Percentiles rank a stretch among this genome's conserved stretches.
These are phyloP conservation scores for Vaccinium macrocarpon DNA, from an alignment of 148 eudicot species.

Conservation along the genomic window DNA sequence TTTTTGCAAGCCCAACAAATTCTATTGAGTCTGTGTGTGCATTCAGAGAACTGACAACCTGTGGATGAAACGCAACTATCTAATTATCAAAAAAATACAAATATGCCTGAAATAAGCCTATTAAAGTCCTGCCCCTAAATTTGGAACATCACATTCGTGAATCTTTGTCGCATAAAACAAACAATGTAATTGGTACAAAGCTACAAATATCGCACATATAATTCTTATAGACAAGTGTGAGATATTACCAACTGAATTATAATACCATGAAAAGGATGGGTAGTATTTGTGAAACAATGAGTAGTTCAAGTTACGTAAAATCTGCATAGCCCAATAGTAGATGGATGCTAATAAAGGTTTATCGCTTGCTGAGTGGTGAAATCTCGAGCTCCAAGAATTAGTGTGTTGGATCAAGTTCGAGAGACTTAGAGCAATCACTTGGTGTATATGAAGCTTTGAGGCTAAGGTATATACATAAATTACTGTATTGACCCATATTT, in stretches of 20 bases:
- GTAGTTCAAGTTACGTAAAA: not conserved
- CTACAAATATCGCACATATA: not conserved
- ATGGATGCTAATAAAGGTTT: not conserved
- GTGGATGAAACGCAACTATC: constrained; percentile 25
- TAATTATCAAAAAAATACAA: not conserved
- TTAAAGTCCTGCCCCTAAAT: not conserved
- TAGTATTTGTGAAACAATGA: not conserved
- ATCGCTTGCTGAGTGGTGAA: not conserved
- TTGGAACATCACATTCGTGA: not conserved
- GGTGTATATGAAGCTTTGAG: not conserved
- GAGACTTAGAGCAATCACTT: constrained; percentile 2
- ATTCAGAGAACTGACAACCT: constrained; percentile 71
- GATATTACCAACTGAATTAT: not conserved
- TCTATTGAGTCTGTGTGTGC: constrained; percentile 81
- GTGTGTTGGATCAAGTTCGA: not conserved
- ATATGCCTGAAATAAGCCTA: not conserved
- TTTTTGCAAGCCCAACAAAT: constrained; percentile 65
- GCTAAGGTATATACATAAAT: not conserved
- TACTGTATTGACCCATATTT: not conserved
- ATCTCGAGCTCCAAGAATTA: not conserved
- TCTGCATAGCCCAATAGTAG: not conserved
- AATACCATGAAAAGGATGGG: not conserved
- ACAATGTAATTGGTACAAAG: not conserved
- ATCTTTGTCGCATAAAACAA: not conserved
- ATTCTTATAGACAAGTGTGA: not conserved